These are phyloP conservation scores for Dichomitus squalens DNA, from an alignment of 1,284 basidiomycete species.

Conservation along the genomic window DNA sequence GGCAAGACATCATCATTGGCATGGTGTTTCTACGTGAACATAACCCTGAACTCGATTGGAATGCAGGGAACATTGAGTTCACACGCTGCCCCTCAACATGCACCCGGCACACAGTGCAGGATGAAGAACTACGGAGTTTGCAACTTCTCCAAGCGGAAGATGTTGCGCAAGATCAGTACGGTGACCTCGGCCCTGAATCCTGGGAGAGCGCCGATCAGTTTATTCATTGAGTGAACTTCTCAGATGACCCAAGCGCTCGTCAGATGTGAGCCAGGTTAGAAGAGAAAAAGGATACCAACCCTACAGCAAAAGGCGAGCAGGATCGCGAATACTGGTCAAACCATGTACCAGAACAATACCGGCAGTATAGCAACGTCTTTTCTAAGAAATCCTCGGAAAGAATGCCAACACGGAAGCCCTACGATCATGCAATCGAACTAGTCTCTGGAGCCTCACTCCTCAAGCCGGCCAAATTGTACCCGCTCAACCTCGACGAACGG, in stretches of 20 bases:
- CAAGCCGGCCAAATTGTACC: constrained; percentile 25
- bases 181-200: background rate
- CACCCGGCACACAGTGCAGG: background rate
- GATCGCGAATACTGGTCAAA: background rate
- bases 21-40: too few relatives aligned
- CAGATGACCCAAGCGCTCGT: background rate
- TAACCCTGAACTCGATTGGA: too few relatives aligned
- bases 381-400: constrained; percentile 10
- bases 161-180: background rate
- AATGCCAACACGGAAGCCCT: constrained; percentile 15
- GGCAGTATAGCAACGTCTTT: constrained; percentile 18
- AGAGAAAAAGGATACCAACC: background rate
- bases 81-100: too few relatives aligned
- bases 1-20: too few relatives aligned
- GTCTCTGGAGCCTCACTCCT: constrained; percentile 5
- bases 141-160: background rate
- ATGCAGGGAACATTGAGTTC: too few relatives aligned
- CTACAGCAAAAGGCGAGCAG: constrained; percentile 2
- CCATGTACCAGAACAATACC: constrained; percentile 9
- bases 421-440: constrained; percentile 22
- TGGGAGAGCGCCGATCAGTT: background rate
- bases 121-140: background rate
- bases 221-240: background rate
- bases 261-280: background rate
- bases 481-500: constrained; percentile 27